These are phyloP conservation scores for Monosporascus sp. DNA, from an alignment of 2,329 filamentous ascomycete genomes.

Conservation along the genomic window DNA sequence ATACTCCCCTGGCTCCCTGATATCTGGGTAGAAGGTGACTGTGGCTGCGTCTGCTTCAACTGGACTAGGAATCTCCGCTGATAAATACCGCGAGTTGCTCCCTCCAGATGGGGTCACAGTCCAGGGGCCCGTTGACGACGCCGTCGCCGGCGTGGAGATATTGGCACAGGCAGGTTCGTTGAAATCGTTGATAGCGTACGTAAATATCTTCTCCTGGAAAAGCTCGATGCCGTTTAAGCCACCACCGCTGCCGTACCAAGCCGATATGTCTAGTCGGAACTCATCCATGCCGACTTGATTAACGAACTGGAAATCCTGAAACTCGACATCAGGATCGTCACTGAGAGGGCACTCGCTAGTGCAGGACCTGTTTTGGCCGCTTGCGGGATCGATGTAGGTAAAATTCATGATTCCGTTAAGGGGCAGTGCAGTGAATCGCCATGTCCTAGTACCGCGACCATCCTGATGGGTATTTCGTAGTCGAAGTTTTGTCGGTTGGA, in stretches of 20 bases:
- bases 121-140: conserved; percentile 73
- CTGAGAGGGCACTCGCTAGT: conserved; percentile 82
- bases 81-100: conserved; percentile 73
- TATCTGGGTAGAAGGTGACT: conserved; percentile 76
- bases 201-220: conserved; percentile 76
- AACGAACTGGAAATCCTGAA: conserved; percentile 89
- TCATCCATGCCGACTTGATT: conserved; percentile 81
- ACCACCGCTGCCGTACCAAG: conserved; percentile 80
- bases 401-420: conserved; percentile 94
- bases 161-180: conserved; percentile 81
- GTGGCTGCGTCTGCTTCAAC: conserved; percentile 55
- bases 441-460: conserved; percentile 82
- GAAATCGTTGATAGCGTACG: conserved; percentile 80
- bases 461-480: conserved; percentile 83
- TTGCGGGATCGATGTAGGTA: conserved; percentile 75
- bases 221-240: conserved; percentile 83
- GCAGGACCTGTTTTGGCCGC: conserved; percentile 64
- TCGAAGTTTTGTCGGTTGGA: conserved; percentile 79
- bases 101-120: conserved; percentile 57
- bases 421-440: conserved; percentile 78
- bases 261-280: conserved; percentile 80
- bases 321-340: conserved; percentile 56
- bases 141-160: conserved; percentile 56
- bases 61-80: conserved; percentile 53
- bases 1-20: conserved; percentile 87